Conservation (phyloP, 2,329 filamentous ascomycete species). For the Aspergillus fischeri region DNA sequence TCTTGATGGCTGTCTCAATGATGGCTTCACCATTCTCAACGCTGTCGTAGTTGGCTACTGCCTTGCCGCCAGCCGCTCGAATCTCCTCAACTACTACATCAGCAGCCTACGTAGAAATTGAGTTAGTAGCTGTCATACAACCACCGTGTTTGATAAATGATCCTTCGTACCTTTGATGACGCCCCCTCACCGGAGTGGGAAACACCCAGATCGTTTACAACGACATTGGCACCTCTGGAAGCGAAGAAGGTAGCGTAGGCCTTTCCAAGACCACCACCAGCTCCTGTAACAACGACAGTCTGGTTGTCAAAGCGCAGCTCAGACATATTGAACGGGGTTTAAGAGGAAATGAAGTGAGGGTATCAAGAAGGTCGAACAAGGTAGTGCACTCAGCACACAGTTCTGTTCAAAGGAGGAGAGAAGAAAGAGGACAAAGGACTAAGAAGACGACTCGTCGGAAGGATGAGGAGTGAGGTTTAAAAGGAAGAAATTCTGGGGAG, state of each 20-base stretch:
- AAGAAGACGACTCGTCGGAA: background rate
- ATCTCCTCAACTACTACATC: slow-evolving; percentile 49
- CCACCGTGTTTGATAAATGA: slow-evolving; percentile 35
- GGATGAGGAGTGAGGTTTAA: slow-evolving; percentile 9
- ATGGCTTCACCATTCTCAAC: slow-evolving; percentile 85
- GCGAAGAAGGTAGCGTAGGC: slow-evolving; percentile 87
- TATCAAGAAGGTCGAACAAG: background rate
- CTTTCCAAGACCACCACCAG: slow-evolving; percentile 76
- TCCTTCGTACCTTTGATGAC: slow-evolving; percentile 66
- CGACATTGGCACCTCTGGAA: slow-evolving; percentile 85
- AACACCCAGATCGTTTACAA: slow-evolving; percentile 92
- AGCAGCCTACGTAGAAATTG: slow-evolving; percentile 54
- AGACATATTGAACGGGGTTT: slow-evolving; percentile 47
- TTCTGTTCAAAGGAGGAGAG: slow-evolving; percentile 1
- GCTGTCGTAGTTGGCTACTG: slow-evolving; percentile 91
- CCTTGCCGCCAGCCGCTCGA: slow-evolving; percentile 83
- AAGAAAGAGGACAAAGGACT: background rate
- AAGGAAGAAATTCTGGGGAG: slow-evolving; percentile 20
- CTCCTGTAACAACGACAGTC: slow-evolving; percentile 83
- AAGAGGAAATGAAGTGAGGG: slow-evolving; percentile 12
- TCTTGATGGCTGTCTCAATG: slow-evolving; percentile 61
- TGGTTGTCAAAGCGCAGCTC: slow-evolving; percentile 82
- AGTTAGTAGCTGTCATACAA: slow-evolving; percentile 66
- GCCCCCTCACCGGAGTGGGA: slow-evolving; percentile 91
- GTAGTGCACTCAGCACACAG: slow-evolving; percentile 1